Evolutionary conservation across 148 eudicot genomes (phyloP).

Genomic region (Mesembryanthemum crystallinum): DNA sequence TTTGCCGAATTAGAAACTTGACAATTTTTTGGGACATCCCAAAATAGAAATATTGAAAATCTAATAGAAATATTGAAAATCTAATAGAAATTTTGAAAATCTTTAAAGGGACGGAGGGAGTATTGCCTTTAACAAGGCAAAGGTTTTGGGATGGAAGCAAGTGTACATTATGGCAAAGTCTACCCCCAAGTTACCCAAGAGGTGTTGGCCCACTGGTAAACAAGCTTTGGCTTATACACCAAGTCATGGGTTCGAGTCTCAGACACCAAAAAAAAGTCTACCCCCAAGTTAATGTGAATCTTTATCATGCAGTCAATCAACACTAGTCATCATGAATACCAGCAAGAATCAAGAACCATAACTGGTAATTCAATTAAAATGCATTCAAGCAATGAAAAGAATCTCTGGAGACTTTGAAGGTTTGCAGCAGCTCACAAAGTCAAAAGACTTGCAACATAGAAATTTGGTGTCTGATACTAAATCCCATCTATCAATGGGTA

Average conservation of each 20-base stretch:
- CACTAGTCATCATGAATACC: background rate
- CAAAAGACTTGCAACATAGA: background rate
- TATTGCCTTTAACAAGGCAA: background rate
- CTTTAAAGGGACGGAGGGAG: no score
- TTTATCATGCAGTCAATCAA: background rate
- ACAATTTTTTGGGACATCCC: no score
- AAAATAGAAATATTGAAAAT: no score
- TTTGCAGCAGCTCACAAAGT: background rate
- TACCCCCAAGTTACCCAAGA: no score
- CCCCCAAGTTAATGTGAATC: background rate
- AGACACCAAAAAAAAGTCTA: no score
- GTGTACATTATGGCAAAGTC: background rate
- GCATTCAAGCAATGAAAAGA: background rate
- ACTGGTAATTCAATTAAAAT: background rate
- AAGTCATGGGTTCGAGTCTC: no score
- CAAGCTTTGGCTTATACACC: no score
- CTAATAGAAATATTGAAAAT: no score
- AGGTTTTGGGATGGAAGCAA: background rate
- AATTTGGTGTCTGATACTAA: background rate
- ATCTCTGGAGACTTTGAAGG: background rate
- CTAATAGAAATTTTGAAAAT: no score
- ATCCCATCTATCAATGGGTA: background rate
- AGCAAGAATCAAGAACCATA: background rate
- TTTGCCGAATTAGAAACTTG: no score
- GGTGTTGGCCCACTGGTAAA: no score